Evolutionary conservation across 148 eudicot genomes (phyloP).

Genomic region (Spergularia marina): DNA sequence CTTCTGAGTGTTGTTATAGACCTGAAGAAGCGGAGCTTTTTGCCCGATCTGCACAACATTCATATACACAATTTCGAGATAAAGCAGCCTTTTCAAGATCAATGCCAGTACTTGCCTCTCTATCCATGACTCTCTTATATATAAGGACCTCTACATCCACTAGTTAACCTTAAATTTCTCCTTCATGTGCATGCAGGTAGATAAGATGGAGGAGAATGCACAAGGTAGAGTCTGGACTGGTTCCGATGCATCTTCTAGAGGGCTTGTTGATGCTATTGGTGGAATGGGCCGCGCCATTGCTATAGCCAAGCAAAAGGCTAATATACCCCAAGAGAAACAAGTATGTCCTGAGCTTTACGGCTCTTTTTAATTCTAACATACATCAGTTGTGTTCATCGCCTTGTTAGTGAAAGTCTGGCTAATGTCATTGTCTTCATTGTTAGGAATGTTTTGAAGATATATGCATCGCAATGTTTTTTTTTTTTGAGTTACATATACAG

Average conservation of each 20-base stretch:
- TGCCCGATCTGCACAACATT: slow-evolving; percentile 67
- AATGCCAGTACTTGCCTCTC: slow-evolving; percentile 53
- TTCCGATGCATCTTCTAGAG: slow-evolving; percentile 69
- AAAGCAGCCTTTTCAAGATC: slow-evolving; percentile 94
- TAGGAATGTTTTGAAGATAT: not conserved
- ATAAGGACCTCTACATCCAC: not conserved
- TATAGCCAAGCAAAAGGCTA: slow-evolving; percentile 84
- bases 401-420: not conserved
- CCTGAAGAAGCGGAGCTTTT: slow-evolving; percentile 90
- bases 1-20: slow-evolving; percentile 30
- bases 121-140: not conserved
- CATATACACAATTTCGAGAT: slow-evolving; percentile 73
- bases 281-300: slow-evolving; percentile 85
- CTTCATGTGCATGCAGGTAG: slow-evolving; percentile 40
- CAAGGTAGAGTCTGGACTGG: slow-evolving; percentile 99
- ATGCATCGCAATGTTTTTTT: not conserved
- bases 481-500: not conserved
- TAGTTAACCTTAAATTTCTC: slow-evolving; percentile 13
- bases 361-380: not conserved
- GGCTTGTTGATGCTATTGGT: slow-evolving; percentile 88
- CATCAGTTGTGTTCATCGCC: not conserved
- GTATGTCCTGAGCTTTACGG: slow-evolving; percentile 30
- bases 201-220: slow-evolving; percentile 85
- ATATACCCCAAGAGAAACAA: slow-evolving; percentile 69
- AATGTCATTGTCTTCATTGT: not conserved